These are phyloP conservation scores for Plasmodium knowlesi DNA, from an alignment of 169 alveolate species.

Conservation along the genomic window DNA sequence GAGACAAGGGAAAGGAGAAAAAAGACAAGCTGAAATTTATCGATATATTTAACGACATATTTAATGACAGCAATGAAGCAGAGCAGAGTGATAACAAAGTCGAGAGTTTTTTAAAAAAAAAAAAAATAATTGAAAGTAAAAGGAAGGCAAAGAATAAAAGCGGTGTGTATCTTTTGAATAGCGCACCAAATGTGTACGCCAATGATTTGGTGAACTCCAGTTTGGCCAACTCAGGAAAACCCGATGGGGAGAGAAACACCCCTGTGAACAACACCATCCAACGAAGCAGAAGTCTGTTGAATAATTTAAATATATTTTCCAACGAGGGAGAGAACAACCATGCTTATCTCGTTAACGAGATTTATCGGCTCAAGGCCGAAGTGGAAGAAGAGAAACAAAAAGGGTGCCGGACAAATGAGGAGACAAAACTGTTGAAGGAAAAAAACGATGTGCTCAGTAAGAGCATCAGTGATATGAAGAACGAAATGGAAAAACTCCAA, in stretches of 20 bases:
- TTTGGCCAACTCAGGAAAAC: not conserved
- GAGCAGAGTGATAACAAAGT: conserved; percentile 6
- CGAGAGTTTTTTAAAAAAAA: not conserved
- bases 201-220: not conserved
- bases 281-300: not conserved
- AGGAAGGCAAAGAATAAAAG: conserved; percentile 14
- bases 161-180: not conserved
- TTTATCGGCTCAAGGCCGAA: conserved; percentile 35
- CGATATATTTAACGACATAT: conserved; percentile 54
- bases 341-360: conserved; percentile 9
- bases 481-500: conserved; percentile 38
- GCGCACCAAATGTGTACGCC: not conserved
- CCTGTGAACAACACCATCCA: not conserved
- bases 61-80: conserved; percentile 39
- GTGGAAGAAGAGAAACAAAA: conserved; percentile 37
- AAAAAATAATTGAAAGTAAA: conserved; percentile 9
- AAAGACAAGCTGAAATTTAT: conserved; percentile 31
- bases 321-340: not conserved
- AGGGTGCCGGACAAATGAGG: conserved; percentile 29
- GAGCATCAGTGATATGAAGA: conserved; percentile 51
- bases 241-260: not conserved
- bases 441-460: conserved; percentile 6
- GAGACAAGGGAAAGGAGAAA: not conserved
- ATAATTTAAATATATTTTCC: not conserved
- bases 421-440: conserved; percentile 14